Conservation (phyloP, 192 early-diverging fungal genomes). For the Gaertneriomyces sp. region DNA sequence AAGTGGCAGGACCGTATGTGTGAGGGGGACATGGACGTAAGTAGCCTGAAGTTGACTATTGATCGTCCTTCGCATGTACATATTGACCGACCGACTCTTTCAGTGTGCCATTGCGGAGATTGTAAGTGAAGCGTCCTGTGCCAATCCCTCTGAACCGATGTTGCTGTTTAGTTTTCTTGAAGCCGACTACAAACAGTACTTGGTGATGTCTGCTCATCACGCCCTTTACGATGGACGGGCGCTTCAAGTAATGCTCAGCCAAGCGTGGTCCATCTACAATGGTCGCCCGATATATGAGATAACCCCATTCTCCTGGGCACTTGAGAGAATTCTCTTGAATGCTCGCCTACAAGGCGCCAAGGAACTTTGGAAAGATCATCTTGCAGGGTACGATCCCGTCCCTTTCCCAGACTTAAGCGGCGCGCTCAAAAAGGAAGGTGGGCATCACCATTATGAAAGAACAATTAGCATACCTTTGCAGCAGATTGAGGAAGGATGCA, state of each 20-base stretch:
- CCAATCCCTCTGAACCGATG: too few relatives aligned
- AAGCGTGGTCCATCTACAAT: constrained; percentile 10
- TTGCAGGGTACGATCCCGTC: constrained; percentile 2
- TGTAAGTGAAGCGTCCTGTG: neutral
- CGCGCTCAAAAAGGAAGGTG: neutral
- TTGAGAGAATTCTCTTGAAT: neutral
- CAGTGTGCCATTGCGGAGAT: neutral
- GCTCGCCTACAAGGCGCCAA: neutral
- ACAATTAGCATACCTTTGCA: neutral
- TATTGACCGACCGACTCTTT: neutral
- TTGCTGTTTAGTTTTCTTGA: constrained; percentile 7
- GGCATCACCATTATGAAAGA: neutral
- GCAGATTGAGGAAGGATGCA: neutral
- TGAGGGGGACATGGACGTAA: neutral
- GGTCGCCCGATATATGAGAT: neutral
- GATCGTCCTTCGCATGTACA: neutral
- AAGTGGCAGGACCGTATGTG: neutral
- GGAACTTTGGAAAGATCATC: constrained; percentile 8
- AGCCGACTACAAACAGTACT: neutral
- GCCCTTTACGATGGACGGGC: constrained; percentile 35
- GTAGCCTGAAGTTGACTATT: neutral
- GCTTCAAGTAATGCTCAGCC: constrained; percentile 18
- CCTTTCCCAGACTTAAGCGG: constrained; percentile 13
- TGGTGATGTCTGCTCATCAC: constrained; percentile 33
- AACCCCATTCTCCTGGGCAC: constrained; percentile 7